These are phyloP conservation scores for Penstemon davidsonii DNA, from an alignment of 257 asterid genomes.

Conservation along the genomic window DNA sequence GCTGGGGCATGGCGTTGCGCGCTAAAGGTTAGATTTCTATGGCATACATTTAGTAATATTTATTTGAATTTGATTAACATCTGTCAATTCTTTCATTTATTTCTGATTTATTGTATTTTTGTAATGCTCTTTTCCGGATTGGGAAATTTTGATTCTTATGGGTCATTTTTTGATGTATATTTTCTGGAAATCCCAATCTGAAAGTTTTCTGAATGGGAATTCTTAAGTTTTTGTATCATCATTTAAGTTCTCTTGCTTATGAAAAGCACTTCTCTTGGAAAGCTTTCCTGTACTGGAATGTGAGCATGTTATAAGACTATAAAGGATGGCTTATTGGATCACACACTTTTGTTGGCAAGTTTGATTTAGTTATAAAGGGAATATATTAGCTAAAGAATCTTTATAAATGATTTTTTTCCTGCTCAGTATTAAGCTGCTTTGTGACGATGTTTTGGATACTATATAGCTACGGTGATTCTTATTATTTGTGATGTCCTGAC, in stretches of 20 bases:
- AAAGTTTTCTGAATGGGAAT: background rate
- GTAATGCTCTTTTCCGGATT: background rate
- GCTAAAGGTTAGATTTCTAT: constrained; percentile 43
- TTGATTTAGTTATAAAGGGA: constrained; percentile 2
- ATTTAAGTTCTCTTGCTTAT: background rate
- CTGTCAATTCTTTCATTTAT: background rate
- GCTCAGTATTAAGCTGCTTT: constrained; percentile 15
- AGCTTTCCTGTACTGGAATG: background rate
- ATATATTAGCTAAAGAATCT: background rate
- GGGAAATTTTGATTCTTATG: constrained; percentile 9
- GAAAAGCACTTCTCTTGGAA: background rate
- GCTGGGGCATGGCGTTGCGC: constrained; percentile 42
- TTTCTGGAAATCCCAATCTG: background rate
- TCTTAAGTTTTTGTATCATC: background rate
- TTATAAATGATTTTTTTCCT: constrained; percentile 5
- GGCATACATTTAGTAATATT: constrained; percentile 6
- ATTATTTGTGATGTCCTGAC: constrained; percentile 26
- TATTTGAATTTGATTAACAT: constrained; percentile 12
- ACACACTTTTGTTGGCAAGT: background rate
- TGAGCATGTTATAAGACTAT: background rate
- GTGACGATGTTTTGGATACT: background rate
- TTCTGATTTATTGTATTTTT: background rate
- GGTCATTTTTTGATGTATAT: background rate
- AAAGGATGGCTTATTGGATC: constrained; percentile 6
- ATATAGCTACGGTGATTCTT: constrained; percentile 18